Conservation (phyloP, 129 eudicot species). For the sunflower (Helianthus annuus) region DNA sequence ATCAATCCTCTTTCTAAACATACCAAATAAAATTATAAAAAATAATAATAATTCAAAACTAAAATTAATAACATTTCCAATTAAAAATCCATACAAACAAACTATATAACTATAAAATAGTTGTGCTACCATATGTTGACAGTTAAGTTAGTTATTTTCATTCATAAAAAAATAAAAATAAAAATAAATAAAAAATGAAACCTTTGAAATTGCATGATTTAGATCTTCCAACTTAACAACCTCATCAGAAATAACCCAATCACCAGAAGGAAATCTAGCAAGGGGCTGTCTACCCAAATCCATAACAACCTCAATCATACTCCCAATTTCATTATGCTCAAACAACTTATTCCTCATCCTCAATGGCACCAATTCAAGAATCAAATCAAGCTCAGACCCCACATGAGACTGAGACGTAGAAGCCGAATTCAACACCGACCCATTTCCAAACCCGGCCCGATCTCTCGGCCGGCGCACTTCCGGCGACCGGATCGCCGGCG, state of each 20-base stretch:
- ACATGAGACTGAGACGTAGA: conserved; percentile 49
- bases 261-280: conserved; percentile 95
- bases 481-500: conserved; percentile 58
- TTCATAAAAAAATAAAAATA: conserved; percentile 2
- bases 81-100: neutral
- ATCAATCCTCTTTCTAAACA: neutral
- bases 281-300: conserved; percentile 93
- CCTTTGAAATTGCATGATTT: conserved; percentile 81
- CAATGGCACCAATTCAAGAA: conserved; percentile 77
- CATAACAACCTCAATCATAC: conserved; percentile 91
- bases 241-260: conserved; percentile 78
- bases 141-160: neutral
- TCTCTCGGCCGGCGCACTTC: conserved; percentile 69
- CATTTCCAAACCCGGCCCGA: conserved; percentile 57
- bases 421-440: conserved; percentile 45
- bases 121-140: neutral
- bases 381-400: conserved; percentile 70
- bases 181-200: conserved; percentile 8
- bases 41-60: neutral
- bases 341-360: conserved; percentile 78
- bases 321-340: conserved; percentile 65
- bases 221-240: conserved; percentile 78
- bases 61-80: neutral
- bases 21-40: conserved; percentile 16
- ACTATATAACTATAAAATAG: neutral